Evolutionary conservation across 2,329 filamentous ascomycete species (phyloP).

Genomic region (Talaromyces sp.): DNA sequence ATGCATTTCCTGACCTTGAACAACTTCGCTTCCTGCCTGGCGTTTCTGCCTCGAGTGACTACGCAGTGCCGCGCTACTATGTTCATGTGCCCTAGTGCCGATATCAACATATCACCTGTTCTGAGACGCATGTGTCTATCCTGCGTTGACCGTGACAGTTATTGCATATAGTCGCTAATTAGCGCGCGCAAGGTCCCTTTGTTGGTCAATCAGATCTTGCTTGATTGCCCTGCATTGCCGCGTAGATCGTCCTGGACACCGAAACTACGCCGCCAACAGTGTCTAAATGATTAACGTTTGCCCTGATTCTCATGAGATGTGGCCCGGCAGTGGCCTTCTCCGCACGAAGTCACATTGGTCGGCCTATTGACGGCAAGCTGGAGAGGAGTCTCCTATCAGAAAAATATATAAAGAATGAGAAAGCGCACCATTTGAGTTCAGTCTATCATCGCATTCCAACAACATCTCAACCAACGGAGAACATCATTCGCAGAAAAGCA

Average conservation of each 20-base stretch:
- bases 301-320: slow-evolving; percentile 2
- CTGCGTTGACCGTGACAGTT: slow-evolving; percentile 14
- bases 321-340: slow-evolving; percentile 14
- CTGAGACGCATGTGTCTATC: slow-evolving; percentile 6
- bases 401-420: slow-evolving; percentile 17
- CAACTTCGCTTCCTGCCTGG: neutral
- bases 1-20: neutral
- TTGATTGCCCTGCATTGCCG: slow-evolving; percentile 19
- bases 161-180: slow-evolving; percentile 18
- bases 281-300: slow-evolving; percentile 10
- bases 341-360: slow-evolving; percentile 13
- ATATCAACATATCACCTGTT: slow-evolving; percentile 13
- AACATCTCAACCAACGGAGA: slow-evolving; percentile 4
- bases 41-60: slow-evolving; percentile 16
- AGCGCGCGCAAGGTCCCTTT: slow-evolving; percentile 16
- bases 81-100: slow-evolving; percentile 16
- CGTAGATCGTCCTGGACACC: slow-evolving; percentile 17
- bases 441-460: slow-evolving; percentile 14
- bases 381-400: neutral
- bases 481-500: neutral
- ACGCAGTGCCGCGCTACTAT: slow-evolving; percentile 11
- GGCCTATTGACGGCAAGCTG: neutral
- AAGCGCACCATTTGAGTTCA: slow-evolving; percentile 7
- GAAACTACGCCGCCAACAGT: slow-evolving; percentile 13
- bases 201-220: slow-evolving; percentile 15